Evolutionary conservation across 1,139 yeast genomes (phyloP).

Genomic region (Nakaseomyces bracarensis): DNA sequence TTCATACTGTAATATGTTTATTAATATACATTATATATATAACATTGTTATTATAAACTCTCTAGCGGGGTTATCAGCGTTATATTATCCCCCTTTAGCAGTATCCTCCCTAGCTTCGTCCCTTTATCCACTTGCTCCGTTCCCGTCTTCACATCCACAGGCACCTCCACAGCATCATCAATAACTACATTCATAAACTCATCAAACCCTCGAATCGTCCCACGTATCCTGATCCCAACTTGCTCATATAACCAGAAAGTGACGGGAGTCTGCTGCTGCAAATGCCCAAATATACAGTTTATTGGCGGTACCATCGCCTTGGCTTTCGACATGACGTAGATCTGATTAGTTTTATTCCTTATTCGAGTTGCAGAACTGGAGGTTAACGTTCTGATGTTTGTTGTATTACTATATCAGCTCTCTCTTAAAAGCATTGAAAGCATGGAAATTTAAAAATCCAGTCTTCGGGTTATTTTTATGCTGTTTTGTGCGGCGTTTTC

Average conservation of each 20-base stretch:
- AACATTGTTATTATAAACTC: too few species aligned
- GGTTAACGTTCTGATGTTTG: too few species aligned
- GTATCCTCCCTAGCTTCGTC: slow-evolving; percentile 53
- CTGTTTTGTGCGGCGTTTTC: background rate
- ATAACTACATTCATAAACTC: slow-evolving; percentile 96
- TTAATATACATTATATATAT: background rate
- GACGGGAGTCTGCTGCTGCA: slow-evolving; percentile 74
- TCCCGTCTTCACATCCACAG: slow-evolving; percentile 32
- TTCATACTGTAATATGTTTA: background rate
- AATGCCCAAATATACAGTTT: slow-evolving; percentile 75
- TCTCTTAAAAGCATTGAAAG: too few species aligned
- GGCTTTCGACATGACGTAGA: background rate
- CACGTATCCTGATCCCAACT: slow-evolving; percentile 66
- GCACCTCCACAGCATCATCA: slow-evolving; percentile 77
- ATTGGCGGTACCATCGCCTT: slow-evolving; percentile 73
- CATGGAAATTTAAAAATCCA: too few species aligned
- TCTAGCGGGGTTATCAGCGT: slow-evolving; percentile 54
- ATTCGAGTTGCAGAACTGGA: too few species aligned
- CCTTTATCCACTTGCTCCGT: slow-evolving; percentile 24
- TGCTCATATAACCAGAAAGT: slow-evolving; percentile 88
- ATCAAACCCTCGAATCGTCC: slow-evolving; percentile 83
- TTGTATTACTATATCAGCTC: too few species aligned
- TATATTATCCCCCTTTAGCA: slow-evolving; percentile 90
- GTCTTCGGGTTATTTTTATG: background rate
- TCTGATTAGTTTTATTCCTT: background rate